Evolutionary conservation across 768 basidiomycete genomes (phyloP).

Genomic region (Paxillus ammoniavirescens): DNA sequence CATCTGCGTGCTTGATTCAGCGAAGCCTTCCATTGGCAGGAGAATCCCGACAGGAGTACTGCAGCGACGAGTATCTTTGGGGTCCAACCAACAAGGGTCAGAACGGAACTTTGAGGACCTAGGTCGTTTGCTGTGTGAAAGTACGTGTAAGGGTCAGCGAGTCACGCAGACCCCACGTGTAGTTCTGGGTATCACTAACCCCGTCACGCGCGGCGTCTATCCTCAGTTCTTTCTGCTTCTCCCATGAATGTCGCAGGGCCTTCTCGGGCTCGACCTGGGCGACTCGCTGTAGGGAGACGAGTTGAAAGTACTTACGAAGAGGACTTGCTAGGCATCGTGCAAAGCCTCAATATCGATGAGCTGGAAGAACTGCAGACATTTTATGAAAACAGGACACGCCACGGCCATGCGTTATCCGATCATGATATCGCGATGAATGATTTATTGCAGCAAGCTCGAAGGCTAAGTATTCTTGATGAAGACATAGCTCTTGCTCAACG

Average conservation of each 20-base stretch:
- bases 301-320: slow-evolving; percentile 25
- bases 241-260: slow-evolving; percentile 28
- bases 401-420: slow-evolving; percentile 17
- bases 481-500: slow-evolving; percentile 22
- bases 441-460: slow-evolving; percentile 23
- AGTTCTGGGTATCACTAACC: too few species aligned
- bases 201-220: too few species aligned
- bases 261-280: slow-evolving; percentile 11
- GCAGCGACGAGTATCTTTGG: too few species aligned
- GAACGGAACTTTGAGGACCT: too few species aligned
- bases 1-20: too few species aligned
- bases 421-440: slow-evolving; percentile 25
- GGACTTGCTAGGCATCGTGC: slow-evolving; percentile 20
- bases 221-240: slow-evolving; percentile 9
- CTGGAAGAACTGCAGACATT: slow-evolving; percentile 16
- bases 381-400: slow-evolving; percentile 3
- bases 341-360: slow-evolving; percentile 16
- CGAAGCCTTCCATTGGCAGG: too few species aligned
- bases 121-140: too few species aligned
- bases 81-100: too few species aligned
- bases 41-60: too few species aligned
- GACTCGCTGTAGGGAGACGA: slow-evolving; percentile 5
- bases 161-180: too few species aligned
- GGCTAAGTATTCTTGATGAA: slow-evolving; percentile 11
- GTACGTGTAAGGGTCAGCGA: too few species aligned